Evolutionary conservation across 106 monocot species (phyloP).

Genomic region (Acanthochlamys bracteata): DNA sequence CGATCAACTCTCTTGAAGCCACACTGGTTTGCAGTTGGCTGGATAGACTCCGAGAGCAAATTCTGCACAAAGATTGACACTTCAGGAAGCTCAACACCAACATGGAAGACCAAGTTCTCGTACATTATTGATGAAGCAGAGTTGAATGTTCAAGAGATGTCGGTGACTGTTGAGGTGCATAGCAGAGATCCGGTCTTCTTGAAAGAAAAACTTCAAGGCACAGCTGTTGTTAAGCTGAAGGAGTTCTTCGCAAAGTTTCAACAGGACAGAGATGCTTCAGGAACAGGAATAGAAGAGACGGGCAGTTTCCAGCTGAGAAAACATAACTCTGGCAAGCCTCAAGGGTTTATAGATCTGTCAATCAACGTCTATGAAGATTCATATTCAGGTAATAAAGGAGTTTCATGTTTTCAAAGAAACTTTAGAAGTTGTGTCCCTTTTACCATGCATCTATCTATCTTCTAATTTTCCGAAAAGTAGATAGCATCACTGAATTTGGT

Average conservation of each 20-base stretch:
- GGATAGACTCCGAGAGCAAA: constrained; percentile 60
- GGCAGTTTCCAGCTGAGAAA: constrained; percentile 62
- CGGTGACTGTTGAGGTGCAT: constrained; percentile 49
- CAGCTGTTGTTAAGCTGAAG: constrained; percentile 38
- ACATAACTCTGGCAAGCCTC: constrained; percentile 40
- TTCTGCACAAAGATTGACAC: constrained; percentile 67
- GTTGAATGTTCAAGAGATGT: constrained; percentile 1
- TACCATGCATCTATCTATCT: no score
- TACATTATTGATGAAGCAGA: constrained; percentile 17
- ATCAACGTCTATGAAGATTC: constrained; percentile 8
- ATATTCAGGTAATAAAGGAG: neutral
- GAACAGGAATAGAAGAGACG: constrained; percentile 32
- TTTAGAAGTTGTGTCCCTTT: no score
- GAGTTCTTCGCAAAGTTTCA: constrained; percentile 46
- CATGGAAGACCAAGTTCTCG: constrained; percentile 69
- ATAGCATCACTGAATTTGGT: no score
- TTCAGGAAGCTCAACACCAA: constrained; percentile 40
- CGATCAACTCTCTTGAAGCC: constrained; percentile 46
- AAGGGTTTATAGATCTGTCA: constrained; percentile 58
- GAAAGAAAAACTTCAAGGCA: constrained; percentile 56
- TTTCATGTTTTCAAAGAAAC: no score
- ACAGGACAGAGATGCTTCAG: constrained; percentile 7
- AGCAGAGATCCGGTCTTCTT: constrained; percentile 66
- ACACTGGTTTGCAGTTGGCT: constrained; percentile 79
- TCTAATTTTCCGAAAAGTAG: no score